Conservation (phyloP, 768 basidiomycete species). For the Leccinum ochraceum region DNA sequence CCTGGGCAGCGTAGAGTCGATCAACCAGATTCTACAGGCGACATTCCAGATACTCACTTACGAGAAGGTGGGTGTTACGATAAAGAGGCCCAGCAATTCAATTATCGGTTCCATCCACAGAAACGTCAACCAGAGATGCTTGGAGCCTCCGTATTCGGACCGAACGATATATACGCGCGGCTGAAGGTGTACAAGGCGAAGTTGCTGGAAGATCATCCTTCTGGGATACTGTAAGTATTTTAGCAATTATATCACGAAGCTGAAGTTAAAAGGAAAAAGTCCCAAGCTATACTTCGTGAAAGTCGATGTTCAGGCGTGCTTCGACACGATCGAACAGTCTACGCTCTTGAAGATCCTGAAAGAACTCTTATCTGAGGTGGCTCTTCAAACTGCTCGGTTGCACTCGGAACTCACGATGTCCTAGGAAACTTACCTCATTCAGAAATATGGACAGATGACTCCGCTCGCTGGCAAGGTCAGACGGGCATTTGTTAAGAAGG, state of each 20-base stretch:
- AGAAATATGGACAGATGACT: conserved; percentile 67
- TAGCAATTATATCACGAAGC: background rate
- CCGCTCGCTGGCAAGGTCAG: conserved; percentile 56
- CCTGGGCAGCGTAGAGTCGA: conserved; percentile 52
- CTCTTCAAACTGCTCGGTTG: background rate
- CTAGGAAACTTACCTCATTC: conserved; percentile 73
- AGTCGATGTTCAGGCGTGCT: conserved; percentile 93
- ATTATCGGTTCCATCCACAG: conserved; percentile 39
- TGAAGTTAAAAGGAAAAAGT: conserved; percentile 40
- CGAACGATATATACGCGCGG: conserved; percentile 77
- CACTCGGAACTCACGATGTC: background rate
- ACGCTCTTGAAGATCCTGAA: conserved; percentile 79
- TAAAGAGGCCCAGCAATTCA: background rate
- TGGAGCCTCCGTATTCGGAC: conserved; percentile 81
- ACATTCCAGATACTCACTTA: conserved; percentile 87
- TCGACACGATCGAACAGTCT: conserved; percentile 92
- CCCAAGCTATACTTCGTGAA: conserved; percentile 95
- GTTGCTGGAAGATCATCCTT: conserved; percentile 39
- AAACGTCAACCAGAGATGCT: conserved; percentile 59
- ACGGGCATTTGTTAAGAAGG: conserved; percentile 58
- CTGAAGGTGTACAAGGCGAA: conserved; percentile 69
- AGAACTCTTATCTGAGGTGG: conserved; percentile 71
- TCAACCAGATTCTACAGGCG: conserved; percentile 84
- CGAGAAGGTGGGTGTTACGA: conserved; percentile 61
- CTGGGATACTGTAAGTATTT: conserved; percentile 54